phyloP scores from a whole-genome alignment of 225 moss, liverwort and hornwort species.

The Climacium dendroides region DNA sequence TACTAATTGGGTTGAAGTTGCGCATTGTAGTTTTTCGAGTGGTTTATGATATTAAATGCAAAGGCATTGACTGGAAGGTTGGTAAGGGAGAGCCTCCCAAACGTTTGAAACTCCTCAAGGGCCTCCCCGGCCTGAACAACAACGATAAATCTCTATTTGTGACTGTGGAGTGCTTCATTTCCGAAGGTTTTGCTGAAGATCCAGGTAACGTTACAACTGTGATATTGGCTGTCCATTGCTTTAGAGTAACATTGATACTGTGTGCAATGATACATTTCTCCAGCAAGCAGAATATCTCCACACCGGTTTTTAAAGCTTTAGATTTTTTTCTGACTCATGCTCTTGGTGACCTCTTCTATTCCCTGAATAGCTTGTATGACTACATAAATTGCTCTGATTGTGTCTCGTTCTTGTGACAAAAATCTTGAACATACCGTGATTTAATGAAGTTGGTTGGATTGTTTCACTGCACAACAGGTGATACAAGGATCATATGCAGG shows the following conservation, averaged over 20 bases:
- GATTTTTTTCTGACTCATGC: not conserved
- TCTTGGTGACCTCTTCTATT: not conserved
- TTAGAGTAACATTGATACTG: not conserved
- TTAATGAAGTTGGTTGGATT: not conserved
- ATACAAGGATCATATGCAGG: constrained; percentile 39
- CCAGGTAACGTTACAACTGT: not conserved
- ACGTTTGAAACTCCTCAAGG: constrained; percentile 26
- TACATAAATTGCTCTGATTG: not conserved
- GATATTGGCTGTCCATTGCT: not conserved
- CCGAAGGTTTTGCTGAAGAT: constrained; percentile 23
- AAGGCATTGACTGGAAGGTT: constrained; percentile 9
- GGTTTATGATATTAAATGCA: not conserved
- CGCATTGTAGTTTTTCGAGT: constrained; percentile 31
- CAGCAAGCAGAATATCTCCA: not conserved
- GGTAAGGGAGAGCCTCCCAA: not conserved
- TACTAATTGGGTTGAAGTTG: not conserved
- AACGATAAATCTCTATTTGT: constrained; percentile 6
- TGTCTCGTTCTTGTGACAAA: not conserved
- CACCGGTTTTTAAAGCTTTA: not conserved
- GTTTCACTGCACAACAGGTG: constrained; percentile 4
- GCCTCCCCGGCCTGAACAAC: constrained; percentile 19
- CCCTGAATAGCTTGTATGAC: not conserved
- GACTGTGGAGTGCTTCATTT: constrained; percentile 41
- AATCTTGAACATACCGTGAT: not conserved
- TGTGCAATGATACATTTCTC: not conserved